Evolutionary conservation across 805 yeast genomes (phyloP).

Genomic region (Metschnikowia bowlesiae): DNA sequence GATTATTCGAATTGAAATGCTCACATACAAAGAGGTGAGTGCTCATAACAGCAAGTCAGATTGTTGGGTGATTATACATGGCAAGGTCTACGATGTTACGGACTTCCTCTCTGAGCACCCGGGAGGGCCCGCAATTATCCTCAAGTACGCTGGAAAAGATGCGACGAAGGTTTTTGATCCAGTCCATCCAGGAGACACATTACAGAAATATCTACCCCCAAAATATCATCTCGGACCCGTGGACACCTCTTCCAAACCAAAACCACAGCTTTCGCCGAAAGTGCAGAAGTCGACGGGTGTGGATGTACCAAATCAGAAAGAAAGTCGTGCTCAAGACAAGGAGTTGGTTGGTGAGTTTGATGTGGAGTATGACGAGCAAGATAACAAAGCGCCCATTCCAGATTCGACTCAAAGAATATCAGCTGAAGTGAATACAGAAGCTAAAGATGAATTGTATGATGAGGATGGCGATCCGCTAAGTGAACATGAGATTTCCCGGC

Average conservation of each 20-base stretch:
- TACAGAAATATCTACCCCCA: constrained; percentile 58
- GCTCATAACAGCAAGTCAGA: constrained; percentile 54
- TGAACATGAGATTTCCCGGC: constrained; percentile 11
- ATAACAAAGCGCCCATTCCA: constrained; percentile 22
- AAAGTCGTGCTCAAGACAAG: neutral
- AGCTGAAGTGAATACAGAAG: neutral
- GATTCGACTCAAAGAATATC: neutral
- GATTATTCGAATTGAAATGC: constrained; percentile 1
- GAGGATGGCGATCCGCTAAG: constrained; percentile 17
- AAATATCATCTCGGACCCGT: constrained; percentile 36
- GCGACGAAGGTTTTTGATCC: constrained; percentile 85
- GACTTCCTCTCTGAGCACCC: constrained; percentile 57
- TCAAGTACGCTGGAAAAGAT: constrained; percentile 46
- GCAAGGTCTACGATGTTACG: constrained; percentile 74
- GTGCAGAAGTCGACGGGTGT: neutral
- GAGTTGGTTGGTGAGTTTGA: constrained; percentile 16
- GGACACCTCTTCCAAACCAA: constrained; percentile 17
- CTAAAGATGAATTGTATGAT: constrained; percentile 20
- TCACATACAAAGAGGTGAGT: constrained; percentile 25
- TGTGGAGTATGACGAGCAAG: constrained; percentile 35
- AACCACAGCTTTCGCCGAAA: neutral
- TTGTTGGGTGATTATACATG: constrained; percentile 83
- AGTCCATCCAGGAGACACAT: constrained; percentile 80
- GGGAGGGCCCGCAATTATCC: constrained; percentile 54
- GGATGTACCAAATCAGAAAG: neutral